Percentiles rank a stretch among this genome's conserved stretches.
Evolutionary conservation across 768 basidiomycete genomes (phyloP).

Genomic region (Tylopilus balloui): DNA sequence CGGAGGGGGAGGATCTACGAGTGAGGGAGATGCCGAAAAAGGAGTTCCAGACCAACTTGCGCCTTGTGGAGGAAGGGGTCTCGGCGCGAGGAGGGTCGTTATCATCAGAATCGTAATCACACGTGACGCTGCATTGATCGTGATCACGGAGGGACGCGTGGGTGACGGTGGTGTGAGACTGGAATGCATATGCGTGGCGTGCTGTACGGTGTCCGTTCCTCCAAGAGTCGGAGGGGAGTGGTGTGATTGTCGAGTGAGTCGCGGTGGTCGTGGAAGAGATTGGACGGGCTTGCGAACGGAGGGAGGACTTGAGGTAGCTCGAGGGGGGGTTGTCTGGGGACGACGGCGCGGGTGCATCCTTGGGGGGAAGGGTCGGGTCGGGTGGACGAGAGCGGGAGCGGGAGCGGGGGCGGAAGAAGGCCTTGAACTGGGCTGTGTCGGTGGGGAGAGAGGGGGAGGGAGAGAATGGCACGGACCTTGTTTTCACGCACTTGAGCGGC

Average conservation of each 20-base stretch:
- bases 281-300: slow-evolving; percentile 53
- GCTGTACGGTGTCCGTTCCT: slow-evolving; percentile 15
- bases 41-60: slow-evolving; percentile 20
- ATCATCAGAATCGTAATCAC: slow-evolving; percentile 20
- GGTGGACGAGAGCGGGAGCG: slow-evolving; percentile 47
- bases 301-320: slow-evolving; percentile 36
- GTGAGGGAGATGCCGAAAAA: slow-evolving; percentile 29
- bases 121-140: slow-evolving; percentile 7
- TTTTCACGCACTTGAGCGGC: slow-evolving; percentile 19
- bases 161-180: slow-evolving; percentile 12
- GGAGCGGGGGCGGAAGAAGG: slow-evolving; percentile 50
- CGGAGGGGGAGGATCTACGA: slow-evolving; percentile 24
- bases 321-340: slow-evolving; percentile 12
- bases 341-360: neutral
- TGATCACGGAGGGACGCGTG: slow-evolving; percentile 10
- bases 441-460: too few relatives aligned
- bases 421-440: slow-evolving; percentile 66
- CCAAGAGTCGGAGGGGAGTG: slow-evolving; percentile 45
- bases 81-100: slow-evolving; percentile 23
- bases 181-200: slow-evolving; percentile 19
- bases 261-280: slow-evolving; percentile 62
- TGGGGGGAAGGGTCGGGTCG: slow-evolving; percentile 1
- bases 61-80: slow-evolving; percentile 26
- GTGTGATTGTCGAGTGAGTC: slow-evolving; percentile 57
- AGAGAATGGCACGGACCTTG: slow-evolving; percentile 27